Base-by-base conservation (phyloP, 164 flowering plant genomes). In the Piper betle region DNA sequence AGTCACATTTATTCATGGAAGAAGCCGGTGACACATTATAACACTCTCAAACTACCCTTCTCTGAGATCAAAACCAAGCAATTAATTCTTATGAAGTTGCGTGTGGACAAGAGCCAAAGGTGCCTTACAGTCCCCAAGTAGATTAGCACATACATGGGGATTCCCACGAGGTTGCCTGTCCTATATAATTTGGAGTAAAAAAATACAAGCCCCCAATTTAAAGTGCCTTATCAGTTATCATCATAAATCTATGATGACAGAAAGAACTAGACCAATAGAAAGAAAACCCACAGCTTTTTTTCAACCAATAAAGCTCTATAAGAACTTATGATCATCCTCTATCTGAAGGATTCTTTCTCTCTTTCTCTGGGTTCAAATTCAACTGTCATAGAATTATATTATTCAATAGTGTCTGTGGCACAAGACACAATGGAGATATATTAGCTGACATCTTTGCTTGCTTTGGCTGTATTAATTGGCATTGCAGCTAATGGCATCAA, bases 401-500 rank as follows among this genome's bases (percentile, higher is more conserved):
- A 2, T 55, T 55, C 25, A 19, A 55, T 20, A 61, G 33, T 61
- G 55, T 61, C 20, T 37, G 61, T 63, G 68, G 78, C 73, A 65
- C 68, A 56, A 64, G 62, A 69, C 66, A 64, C 58, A 66, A 66
- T 66, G 69, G 66, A 74, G 56, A 64, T 63, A 55, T 62, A 40
- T 66, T 52, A 66, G 73, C 81, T 76, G 76, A 80, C 77, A 64
- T 66, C 59, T 76, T 72, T 69, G 54, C 72, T 74, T 10, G 71
- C 56, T 68, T 55, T 61, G 53, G 64, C 62, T 52, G 48, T 62
- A 58, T 59, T 58, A 18, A 60, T 61, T 62, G 39, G 11, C 56
- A 3, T 60, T 63, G 63, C 59, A 61, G 61, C 68, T 60, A 55
- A 62, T 63, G 57, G 60, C 62, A 69, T 65, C 52, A 69, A 68